phyloP scores from a whole-genome alignment of 352 stramenopile genomes.

The Phytophthora europaea region DNA sequence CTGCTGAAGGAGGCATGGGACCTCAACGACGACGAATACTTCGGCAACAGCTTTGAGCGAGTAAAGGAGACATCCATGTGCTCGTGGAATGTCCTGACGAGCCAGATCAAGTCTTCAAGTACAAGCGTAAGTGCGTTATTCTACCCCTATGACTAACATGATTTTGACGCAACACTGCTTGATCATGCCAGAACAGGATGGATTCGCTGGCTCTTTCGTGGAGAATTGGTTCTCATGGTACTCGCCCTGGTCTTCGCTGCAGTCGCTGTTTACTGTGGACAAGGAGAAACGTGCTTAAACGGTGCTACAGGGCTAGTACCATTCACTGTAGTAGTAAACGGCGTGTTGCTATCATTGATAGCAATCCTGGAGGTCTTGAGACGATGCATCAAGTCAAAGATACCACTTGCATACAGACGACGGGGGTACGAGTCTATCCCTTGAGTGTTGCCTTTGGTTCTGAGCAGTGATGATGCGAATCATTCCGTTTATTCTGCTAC shows the following conservation, averaged over 20 bases:
- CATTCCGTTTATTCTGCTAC: too few relatives aligned
- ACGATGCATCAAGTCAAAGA: conserved; percentile 33
- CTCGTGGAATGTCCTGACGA: conserved; percentile 31
- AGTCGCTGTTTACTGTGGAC: conserved; percentile 34
- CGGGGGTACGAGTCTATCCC: conserved; percentile 19
- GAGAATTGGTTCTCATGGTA: conserved; percentile 29
- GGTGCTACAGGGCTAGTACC: too few relatives aligned
- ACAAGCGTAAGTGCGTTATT: conserved; percentile 38
- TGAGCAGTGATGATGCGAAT: too few relatives aligned
- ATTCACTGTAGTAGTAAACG: conserved; percentile 37
- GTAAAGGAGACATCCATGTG: conserved; percentile 31
- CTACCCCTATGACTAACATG: conserved; percentile 15
- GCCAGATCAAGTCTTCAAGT: conserved; percentile 22
- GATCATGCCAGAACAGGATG: conserved; percentile 39
- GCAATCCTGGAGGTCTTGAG: too few relatives aligned
- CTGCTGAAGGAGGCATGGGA: conserved; percentile 11
- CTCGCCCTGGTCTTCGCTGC: conserved; percentile 31
- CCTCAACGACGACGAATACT: too few relatives aligned
- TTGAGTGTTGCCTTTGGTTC: too few relatives aligned
- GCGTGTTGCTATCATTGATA: too few relatives aligned
- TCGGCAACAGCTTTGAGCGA: conserved; percentile 11
- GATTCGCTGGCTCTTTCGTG: conserved; percentile 27
- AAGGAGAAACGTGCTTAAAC: conserved; percentile 35
- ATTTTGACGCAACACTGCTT: conserved; percentile 34
- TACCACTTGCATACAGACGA: conserved; percentile 20